These are phyloP conservation scores for Hermanozyma aechmeae DNA, from an alignment of 805 yeast species.

Conservation along the genomic window DNA sequence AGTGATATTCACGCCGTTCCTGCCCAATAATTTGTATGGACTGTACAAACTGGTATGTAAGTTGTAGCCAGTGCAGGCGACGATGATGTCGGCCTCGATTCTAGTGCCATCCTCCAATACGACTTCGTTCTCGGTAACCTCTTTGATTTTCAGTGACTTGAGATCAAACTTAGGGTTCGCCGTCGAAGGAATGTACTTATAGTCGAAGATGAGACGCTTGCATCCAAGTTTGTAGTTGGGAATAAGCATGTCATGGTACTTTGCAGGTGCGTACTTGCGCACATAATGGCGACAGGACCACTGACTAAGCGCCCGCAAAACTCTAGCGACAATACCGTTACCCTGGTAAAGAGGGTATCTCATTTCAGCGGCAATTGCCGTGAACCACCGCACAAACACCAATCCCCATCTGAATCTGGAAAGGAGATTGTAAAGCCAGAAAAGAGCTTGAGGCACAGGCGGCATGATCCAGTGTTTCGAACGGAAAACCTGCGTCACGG, in stretches of 20 bases:
- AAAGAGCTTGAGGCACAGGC: slow-evolving; percentile 19
- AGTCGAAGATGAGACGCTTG: slow-evolving; percentile 31
- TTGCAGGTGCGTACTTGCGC: slow-evolving; percentile 18
- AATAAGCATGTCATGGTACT: slow-evolving; percentile 22
- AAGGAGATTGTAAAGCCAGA: slow-evolving; percentile 12
- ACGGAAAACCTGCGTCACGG: slow-evolving; percentile 23
- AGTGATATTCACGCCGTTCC: slow-evolving; percentile 12
- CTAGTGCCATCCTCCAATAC: slow-evolving; percentile 18
- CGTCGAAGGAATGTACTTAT: slow-evolving; percentile 24
- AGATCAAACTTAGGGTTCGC: slow-evolving; percentile 21
- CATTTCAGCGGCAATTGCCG: slow-evolving; percentile 20
- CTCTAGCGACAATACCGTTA: slow-evolving; percentile 14
- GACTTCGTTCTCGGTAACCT: slow-evolving; percentile 19
- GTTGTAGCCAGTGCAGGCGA: slow-evolving; percentile 35
- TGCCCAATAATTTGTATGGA: slow-evolving; percentile 16
- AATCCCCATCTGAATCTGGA: slow-evolving; percentile 20
- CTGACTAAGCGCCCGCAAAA: slow-evolving; percentile 17
- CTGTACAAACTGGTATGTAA: slow-evolving; percentile 8
- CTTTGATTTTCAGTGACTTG: slow-evolving; percentile 12
- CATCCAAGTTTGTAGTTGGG: slow-evolving; percentile 34
- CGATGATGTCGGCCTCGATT: slow-evolving; percentile 26
- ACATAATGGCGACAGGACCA: slow-evolving; percentile 15
- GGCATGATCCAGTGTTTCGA: slow-evolving; percentile 31
- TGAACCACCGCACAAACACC: slow-evolving; percentile 17
- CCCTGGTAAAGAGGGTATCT: slow-evolving; percentile 29